phyloP scores from a whole-genome alignment of 768 basidiomycete genomes.

The Auriscalpium orientale region DNA sequence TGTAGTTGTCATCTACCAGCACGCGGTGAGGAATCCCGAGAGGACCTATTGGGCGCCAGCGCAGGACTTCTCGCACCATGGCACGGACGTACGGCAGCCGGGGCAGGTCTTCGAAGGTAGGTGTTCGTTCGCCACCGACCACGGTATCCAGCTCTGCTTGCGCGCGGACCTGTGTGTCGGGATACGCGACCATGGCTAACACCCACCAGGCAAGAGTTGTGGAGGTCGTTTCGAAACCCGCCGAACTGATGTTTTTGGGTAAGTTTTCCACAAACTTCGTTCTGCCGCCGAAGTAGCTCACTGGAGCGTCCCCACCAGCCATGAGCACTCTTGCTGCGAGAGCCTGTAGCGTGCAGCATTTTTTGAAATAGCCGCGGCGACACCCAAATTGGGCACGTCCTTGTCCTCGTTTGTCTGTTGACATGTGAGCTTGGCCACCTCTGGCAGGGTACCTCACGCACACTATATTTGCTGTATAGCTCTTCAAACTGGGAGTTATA shows the following conservation, averaged over 20 bases:
- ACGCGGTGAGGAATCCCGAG: neutral
- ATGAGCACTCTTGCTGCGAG: conserved; percentile 8
- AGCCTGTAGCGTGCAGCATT: neutral
- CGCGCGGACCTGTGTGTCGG: conserved; percentile 8
- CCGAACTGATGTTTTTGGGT: neutral
- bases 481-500: conserved; percentile 2
- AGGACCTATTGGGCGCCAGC: neutral
- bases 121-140: conserved; percentile 10
- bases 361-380: conserved; percentile 5
- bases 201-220: conserved; percentile 4
- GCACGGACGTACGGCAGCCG: conserved; percentile 14
- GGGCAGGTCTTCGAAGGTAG: conserved; percentile 7
- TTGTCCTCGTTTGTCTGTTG: neutral
- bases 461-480: conserved; percentile 10
- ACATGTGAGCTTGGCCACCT: neutral
- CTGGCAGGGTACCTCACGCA: neutral
- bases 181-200: conserved; percentile 13
- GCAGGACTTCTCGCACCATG: conserved; percentile 10
- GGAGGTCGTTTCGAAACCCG: conserved; percentile 1
- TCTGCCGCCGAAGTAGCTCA: neutral
- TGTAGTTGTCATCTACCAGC: conserved; percentile 22
- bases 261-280: neutral
- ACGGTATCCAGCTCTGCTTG: conserved; percentile 14
- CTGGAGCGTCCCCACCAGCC: conserved; percentile 8
- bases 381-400: neutral